Percentiles rank a stretch among this genome's conserved stretches.
Evolutionary conservation across 257 asterid genomes (phyloP).

Genomic region (Penstemon eatonii): DNA sequence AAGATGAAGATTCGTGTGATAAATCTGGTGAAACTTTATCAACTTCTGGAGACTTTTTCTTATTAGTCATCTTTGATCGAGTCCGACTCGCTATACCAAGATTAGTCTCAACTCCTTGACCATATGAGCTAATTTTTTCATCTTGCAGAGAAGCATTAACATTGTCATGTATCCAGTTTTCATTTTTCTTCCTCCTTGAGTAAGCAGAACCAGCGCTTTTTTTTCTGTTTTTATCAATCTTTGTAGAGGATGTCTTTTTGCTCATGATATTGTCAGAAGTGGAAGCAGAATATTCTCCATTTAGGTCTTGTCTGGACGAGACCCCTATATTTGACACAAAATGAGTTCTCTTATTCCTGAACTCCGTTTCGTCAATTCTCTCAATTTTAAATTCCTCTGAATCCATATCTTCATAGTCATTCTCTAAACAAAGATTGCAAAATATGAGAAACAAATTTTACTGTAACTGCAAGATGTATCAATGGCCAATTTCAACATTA

Average conservation of each 20-base stretch:
- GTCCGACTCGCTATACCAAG: constrained; percentile 28
- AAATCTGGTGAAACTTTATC: neutral
- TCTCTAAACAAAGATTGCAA: constrained; percentile 21
- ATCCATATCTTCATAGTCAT: constrained; percentile 15
- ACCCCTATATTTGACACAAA: constrained; percentile 3
- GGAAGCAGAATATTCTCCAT: constrained; percentile 12
- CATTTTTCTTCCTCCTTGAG: neutral
- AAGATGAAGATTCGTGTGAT: constrained; percentile 23
- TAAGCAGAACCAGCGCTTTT: neutral
- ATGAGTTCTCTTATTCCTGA: constrained; percentile 13
- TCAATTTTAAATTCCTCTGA: neutral
- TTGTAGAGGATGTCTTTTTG: constrained; percentile 14
- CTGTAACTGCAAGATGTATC: neutral
- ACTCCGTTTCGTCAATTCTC: constrained; percentile 28
- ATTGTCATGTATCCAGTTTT: neutral
- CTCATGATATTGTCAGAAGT: constrained; percentile 5
- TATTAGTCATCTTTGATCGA: constrained; percentile 26
- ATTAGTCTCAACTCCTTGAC: constrained; percentile 8
- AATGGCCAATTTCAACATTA: constrained; percentile 4
- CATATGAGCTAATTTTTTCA: constrained; percentile 18
- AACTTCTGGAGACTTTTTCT: constrained; percentile 20
- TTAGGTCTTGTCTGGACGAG: constrained; percentile 14
- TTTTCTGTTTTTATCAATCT: neutral
- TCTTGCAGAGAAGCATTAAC: neutral
- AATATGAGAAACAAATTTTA: constrained; percentile 13